Percentiles rank a stretch among this genome's conserved stretches.
Evolutionary conservation across 192 early-diverging fungal species (phyloP).

Genomic region (Entomortierella beljakovae): DNA sequence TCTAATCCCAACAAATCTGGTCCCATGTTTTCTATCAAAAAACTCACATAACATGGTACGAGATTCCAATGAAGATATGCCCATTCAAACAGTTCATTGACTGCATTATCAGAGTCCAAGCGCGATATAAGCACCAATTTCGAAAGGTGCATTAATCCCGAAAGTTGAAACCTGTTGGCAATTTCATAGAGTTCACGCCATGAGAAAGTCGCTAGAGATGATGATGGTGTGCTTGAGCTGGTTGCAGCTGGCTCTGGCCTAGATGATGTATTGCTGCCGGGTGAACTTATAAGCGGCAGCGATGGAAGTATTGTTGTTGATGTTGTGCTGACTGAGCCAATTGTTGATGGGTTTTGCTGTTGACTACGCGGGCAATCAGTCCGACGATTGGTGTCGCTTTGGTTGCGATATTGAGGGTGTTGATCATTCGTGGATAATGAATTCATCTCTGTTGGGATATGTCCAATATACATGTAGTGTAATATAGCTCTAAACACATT

Average conservation of each 20-base stretch:
- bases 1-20: conserved; percentile 1
- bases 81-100: conserved; percentile 45
- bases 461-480: conserved; percentile 51
- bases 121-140: conserved; percentile 20
- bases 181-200: conserved; percentile 38
- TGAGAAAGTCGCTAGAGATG: neutral
- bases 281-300: neutral
- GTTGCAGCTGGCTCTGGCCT: neutral
- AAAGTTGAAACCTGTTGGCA: conserved; percentile 17
- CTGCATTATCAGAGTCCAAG: conserved; percentile 4
- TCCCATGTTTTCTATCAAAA: conserved; percentile 29
- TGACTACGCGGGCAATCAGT: neutral
- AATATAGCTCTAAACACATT: conserved; percentile 30
- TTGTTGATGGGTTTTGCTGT: neutral
- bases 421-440: neutral
- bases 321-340: no score
- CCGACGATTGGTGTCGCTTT: neutral
- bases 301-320: neutral
- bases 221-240: neutral
- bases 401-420: neutral
- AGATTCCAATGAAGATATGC: conserved; percentile 23
- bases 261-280: neutral
- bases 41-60: conserved; percentile 30
- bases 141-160: conserved; percentile 17
- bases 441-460: conserved; percentile 10